A percentile compares a stretch with the other conserved stretches of the same genome.
Evolutionary conservation across 495 filamentous ascomycete species (phyloP).

Genomic region (Clavariopsis aquatica): DNA sequence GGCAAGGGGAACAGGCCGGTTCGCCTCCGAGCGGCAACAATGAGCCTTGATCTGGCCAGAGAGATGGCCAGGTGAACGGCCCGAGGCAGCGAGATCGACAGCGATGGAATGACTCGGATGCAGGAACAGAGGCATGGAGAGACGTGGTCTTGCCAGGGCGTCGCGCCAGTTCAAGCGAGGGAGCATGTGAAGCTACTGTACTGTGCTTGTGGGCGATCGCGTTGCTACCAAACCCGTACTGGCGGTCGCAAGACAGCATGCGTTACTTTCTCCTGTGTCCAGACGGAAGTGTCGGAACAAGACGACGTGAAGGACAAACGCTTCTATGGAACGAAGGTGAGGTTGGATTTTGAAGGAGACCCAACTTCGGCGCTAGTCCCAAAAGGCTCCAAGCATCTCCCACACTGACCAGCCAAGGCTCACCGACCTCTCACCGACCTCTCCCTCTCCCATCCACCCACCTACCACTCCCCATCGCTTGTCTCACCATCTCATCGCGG

Average conservation of each 20-base stretch:
- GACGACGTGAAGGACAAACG: no score
- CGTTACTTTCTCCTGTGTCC: no score
- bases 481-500: neutral
- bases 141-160: neutral
- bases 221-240: neutral
- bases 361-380: no score
- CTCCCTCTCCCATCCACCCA: neutral
- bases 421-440: neutral
- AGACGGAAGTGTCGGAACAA: no score
- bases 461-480: neutral
- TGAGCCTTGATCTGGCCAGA: neutral
- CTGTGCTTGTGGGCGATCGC: no score
- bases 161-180: neutral
- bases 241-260: neutral
- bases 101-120: neutral
- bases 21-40: neutral
- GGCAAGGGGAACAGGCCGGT: neutral
- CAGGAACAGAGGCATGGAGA: neutral
- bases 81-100: neutral
- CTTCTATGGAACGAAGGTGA: no score
- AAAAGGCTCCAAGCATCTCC: neutral
- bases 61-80: neutral
- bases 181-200: neutral
- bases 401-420: no score
- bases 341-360: no score